Conservation (phyloP, 176 grass and related monocot genomes). For the Aegilops longissima region DNA sequence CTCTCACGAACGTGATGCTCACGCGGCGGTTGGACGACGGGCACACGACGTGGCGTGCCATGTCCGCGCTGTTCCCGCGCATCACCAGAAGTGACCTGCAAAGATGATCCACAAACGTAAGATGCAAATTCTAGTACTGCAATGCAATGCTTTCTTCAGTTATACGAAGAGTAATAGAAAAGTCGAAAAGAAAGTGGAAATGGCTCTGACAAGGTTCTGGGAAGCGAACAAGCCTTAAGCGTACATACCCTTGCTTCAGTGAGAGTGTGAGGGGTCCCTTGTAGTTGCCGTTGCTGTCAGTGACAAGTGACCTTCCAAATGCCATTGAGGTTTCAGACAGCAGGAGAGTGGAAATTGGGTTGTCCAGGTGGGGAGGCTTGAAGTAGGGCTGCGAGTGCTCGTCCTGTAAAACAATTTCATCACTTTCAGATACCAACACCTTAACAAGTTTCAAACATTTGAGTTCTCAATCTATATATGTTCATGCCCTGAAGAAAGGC, state of each 20-base stretch:
- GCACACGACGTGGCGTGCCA: constrained; percentile 90
- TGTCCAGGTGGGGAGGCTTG: constrained; percentile 97
- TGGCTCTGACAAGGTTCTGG: background rate
- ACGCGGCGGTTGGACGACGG: constrained; percentile 73
- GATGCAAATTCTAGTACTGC: background rate
- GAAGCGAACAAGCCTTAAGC: background rate
- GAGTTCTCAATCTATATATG: no score
- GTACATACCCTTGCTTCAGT: constrained; percentile 94
- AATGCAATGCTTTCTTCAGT: background rate
- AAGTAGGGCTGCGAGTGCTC: constrained; percentile 95
- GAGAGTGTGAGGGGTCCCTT: constrained; percentile 82
- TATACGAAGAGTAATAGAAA: background rate
- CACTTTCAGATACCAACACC: background rate
- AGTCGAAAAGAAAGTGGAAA: background rate
- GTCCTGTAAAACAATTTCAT: constrained; percentile 58
- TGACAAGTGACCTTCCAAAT: constrained; percentile 86
- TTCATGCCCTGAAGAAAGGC: no score
- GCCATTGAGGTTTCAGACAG: constrained; percentile 86
- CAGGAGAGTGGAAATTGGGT: constrained; percentile 91
- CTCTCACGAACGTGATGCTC: constrained; percentile 83
- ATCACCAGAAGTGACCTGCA: constrained; percentile 89
- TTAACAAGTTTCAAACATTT: background rate
- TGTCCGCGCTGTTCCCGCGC: constrained; percentile 98
- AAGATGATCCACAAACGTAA: background rate
- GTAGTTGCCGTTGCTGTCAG: constrained; percentile 94